Percentiles rank a stretch among this genome's conserved stretches.
Conservation (phyloP, 1,139 yeast species). For the Lodderomyces metapsilosis region DNA sequence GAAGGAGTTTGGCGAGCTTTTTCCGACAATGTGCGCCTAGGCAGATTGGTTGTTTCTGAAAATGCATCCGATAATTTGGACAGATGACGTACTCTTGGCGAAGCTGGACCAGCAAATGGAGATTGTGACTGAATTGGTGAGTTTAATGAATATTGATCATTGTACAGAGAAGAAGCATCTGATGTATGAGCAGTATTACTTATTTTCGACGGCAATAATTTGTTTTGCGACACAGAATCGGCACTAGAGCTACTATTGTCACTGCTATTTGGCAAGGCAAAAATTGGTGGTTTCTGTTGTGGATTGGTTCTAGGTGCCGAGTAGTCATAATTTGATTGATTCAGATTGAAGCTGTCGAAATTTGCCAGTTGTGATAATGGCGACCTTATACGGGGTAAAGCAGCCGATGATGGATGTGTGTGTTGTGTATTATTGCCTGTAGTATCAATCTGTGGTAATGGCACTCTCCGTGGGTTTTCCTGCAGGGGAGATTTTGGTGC, state of each 20-base stretch:
- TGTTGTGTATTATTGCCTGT: conserved; percentile 5
- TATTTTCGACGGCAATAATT: conserved; percentile 9
- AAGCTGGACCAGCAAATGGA: conserved; percentile 2
- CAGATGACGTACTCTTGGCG: conserved; percentile 10
- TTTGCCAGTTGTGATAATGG: conserved; percentile 13
- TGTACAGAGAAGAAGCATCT: conserved; percentile 10
- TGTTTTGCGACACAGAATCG: conserved; percentile 6
- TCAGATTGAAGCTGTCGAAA: neutral
- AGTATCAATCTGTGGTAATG: conserved; percentile 2
- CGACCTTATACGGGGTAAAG: conserved; percentile 8
- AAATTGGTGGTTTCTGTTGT: neutral
- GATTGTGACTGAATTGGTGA: conserved; percentile 4
- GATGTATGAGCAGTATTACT: conserved; percentile 7
- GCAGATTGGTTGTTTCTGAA: conserved; percentile 8
- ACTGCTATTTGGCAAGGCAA: conserved; percentile 8
- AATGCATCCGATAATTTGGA: conserved; percentile 3
- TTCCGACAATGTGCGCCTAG: conserved; percentile 25
- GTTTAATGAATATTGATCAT: conserved; percentile 6
- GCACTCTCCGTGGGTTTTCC: neutral
- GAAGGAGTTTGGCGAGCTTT: conserved; percentile 37
- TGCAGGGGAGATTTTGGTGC: neutral
- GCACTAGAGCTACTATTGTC: conserved; percentile 9
- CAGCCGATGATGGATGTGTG: neutral
- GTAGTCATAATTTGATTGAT: neutral
- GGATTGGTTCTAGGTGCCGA: neutral